Base-by-base conservation (phyloP, 192 early-diverging fungal genomes). In the Coemansia sp. region DNA sequence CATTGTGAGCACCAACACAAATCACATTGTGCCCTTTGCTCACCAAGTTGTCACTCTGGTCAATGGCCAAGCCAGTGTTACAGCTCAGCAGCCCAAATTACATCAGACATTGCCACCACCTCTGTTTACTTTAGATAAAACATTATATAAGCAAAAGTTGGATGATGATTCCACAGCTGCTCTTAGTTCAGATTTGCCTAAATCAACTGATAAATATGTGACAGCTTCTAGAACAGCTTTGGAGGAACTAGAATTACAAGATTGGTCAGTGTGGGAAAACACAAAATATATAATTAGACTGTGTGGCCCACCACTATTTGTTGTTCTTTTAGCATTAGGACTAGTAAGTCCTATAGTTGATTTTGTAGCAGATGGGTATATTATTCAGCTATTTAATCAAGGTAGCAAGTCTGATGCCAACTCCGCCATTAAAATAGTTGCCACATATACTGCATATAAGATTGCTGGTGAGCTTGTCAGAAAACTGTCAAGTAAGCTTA, bases 1-100 rank as follows among this genome's bases (percentile, higher is more conserved):
- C 18, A 60, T 97, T 19, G 63, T 97, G 54, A 88, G 92, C 3
- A 92, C 90, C 0, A 92, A 95, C 70, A 84, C 87, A 44, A 70
- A 94, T 0, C 83, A 88, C 51, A 79, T 88, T 50, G 49, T 95
- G 40, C 90, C 91, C 4, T 76, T 84, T 49, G 88, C 85, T 19
- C 87, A 91, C 56, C 84, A 83, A 48, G 69, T 95, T 4, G 58
- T 93, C 10, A 77, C 84, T 8, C 66, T 95, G 61, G 83, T 89
- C 27, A 77, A 88, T 22, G 91, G 92, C 10, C 45, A 22, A 12
- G 58, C 58, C 11, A 27, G 24, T 9, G 49, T 57, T 11, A 29
- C 12, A 0, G 14, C 19, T 0, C 58, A 51, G 11, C 49, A 29
- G 25, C 49, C 49, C n/a, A n/a, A n/a, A n/a, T n/a, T n/a, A 24